Conservation (phyloP, 495 filamentous ascomycete species). For the Penicillium fimorum region DNA sequence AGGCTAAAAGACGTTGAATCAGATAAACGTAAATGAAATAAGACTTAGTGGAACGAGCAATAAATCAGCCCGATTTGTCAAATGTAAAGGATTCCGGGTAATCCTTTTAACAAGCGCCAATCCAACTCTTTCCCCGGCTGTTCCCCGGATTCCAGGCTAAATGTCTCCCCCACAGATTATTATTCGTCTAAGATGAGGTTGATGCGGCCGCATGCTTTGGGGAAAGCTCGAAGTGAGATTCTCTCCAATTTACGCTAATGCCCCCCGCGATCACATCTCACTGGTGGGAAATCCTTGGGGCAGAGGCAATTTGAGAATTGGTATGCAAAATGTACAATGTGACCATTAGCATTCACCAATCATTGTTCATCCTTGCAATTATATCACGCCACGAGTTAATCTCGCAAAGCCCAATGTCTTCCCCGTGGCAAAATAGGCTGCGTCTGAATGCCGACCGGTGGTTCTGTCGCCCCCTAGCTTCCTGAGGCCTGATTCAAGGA, state of each 20-base stretch:
- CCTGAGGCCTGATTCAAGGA: neutral
- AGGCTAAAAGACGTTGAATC: neutral
- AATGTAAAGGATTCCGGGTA: neutral
- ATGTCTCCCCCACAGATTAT: slow-evolving; percentile 2
- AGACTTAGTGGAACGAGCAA: neutral
- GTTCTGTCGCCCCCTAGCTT: slow-evolving; percentile 2
- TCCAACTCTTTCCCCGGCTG: neutral
- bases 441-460: neutral
- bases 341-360: slow-evolving; percentile 15
- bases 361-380: neutral
- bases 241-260: neutral
- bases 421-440: slow-evolving; percentile 24
- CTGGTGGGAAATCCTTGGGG: slow-evolving; percentile 21
- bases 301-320: slow-evolving; percentile 4
- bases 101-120: neutral
- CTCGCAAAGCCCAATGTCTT: slow-evolving; percentile 6
- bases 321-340: slow-evolving; percentile 8
- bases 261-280: slow-evolving; percentile 15
- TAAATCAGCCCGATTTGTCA: neutral
- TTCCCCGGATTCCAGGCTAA: slow-evolving; percentile 13
- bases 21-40: neutral
- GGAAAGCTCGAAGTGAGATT: neutral
- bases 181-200: neutral
- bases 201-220: neutral
- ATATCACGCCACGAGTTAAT: neutral